Evolutionary conservation across 129 eudicot species (phyloP).

Genomic region (Artemisia argyi): DNA sequence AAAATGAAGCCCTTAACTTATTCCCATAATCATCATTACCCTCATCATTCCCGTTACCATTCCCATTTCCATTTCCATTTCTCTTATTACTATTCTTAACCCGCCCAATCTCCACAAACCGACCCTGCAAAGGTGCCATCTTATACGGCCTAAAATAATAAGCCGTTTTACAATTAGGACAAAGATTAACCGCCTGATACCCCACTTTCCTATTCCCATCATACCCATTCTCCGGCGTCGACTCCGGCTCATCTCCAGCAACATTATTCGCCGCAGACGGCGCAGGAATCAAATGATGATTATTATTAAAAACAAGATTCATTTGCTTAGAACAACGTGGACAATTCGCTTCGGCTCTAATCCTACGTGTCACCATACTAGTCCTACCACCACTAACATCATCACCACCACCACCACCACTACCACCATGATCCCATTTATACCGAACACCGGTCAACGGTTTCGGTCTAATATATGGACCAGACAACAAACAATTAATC

Average conservation of each 20-base stretch:
- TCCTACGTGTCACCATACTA: slow-evolving; percentile 40
- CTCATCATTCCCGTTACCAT: not conserved
- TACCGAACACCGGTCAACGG: slow-evolving; percentile 52
- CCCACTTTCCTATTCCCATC: slow-evolving; percentile 28
- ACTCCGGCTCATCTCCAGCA: slow-evolving; percentile 18
- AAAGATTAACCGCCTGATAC: slow-evolving; percentile 70
- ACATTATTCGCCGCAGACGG: slow-evolving; percentile 16
- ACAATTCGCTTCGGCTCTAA: slow-evolving; percentile 90
- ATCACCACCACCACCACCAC: slow-evolving; percentile 35
- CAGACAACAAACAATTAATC: slow-evolving; percentile 39
- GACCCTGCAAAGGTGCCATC: slow-evolving; percentile 82
- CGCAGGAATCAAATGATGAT: slow-evolving; percentile 49
- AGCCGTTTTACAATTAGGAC: slow-evolving; percentile 86
- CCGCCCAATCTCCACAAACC: slow-evolving; percentile 84
- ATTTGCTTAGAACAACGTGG: slow-evolving; percentile 82
- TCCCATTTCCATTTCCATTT: slow-evolving; percentile 5
- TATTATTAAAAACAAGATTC: slow-evolving; percentile 69
- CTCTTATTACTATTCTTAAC: slow-evolving; percentile 31
- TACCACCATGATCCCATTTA: slow-evolving; percentile 67
- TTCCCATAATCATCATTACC: slow-evolving; percentile 39
- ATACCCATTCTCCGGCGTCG: slow-evolving; percentile 17
- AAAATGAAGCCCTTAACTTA: slow-evolving; percentile 54
- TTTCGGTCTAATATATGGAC: slow-evolving; percentile 29
- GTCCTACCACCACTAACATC: slow-evolving; percentile 18
- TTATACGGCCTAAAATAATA: slow-evolving; percentile 69